phyloP scores from a whole-genome alignment of 2,329 filamentous ascomycete species.

The Talaromyces albobiverticillius region DNA sequence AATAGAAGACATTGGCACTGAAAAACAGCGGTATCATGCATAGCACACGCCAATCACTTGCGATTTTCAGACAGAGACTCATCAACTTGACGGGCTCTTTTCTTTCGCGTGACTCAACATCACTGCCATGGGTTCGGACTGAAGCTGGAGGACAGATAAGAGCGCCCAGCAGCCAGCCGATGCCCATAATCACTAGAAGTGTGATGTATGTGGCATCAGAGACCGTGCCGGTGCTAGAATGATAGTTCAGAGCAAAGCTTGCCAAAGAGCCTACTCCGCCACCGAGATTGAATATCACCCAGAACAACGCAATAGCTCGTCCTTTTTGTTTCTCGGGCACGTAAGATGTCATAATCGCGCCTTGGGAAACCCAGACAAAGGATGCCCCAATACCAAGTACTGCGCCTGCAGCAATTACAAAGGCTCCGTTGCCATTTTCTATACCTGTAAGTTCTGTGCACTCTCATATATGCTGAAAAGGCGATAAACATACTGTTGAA shows the following conservation, averaged over 20 bases:
- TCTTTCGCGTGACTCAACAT: not conserved
- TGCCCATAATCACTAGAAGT: slow-evolving; percentile 48
- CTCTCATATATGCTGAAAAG: no score
- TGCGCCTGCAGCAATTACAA: slow-evolving; percentile 41
- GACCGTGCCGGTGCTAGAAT: slow-evolving; percentile 44
- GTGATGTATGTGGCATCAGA: slow-evolving; percentile 52
- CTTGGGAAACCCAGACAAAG: slow-evolving; percentile 31
- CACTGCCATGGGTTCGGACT: slow-evolving; percentile 36
- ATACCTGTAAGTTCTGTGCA: not conserved
- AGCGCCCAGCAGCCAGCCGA: slow-evolving; percentile 48
- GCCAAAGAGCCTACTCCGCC: slow-evolving; percentile 45
- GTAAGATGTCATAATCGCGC: slow-evolving; percentile 51
- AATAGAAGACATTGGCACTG: slow-evolving; percentile 53
- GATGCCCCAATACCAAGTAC: slow-evolving; percentile 46
- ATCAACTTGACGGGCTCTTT: not conserved
- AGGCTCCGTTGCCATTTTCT: slow-evolving; percentile 26
- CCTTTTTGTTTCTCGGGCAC: slow-evolving; percentile 42
- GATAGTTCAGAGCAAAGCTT: slow-evolving; percentile 45
- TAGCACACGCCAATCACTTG: slow-evolving; percentile 44
- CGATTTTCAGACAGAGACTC: slow-evolving; percentile 25
- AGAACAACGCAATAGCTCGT: slow-evolving; percentile 28
- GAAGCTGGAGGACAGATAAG: slow-evolving; percentile 50
- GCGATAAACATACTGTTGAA: slow-evolving; percentile 26
- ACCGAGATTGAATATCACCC: slow-evolving; percentile 49
- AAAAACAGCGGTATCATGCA: slow-evolving; percentile 56